Percentiles rank a stretch among this genome's conserved stretches.
These are phyloP conservation scores for Bryoerythrophyllum caledonicum DNA, from an alignment of 225 moss, liverwort and hornwort genomes.

Conservation along the genomic window DNA sequence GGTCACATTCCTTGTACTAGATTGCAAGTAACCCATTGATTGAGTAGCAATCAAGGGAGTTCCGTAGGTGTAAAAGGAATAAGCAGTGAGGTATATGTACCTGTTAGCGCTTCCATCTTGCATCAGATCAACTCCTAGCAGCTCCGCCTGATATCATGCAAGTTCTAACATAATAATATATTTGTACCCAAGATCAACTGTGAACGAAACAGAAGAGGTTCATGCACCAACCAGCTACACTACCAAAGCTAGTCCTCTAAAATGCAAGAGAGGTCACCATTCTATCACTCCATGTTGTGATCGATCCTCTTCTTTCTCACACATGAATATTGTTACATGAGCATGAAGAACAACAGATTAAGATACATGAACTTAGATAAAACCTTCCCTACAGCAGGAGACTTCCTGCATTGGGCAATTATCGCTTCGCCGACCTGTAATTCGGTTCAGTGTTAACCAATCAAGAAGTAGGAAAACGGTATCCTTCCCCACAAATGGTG, in stretches of 20 bases:
- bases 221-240: background rate
- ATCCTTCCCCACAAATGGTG: background rate
- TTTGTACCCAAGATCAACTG: background rate
- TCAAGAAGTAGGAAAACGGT: background rate
- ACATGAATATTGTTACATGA: constrained; percentile 2
- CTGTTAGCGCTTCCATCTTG: constrained; percentile 37
- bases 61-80: background rate
- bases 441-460: background rate
- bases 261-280: background rate
- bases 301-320: too few species aligned
- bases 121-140: constrained; percentile 47
- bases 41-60: too few species aligned
- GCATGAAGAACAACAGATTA: constrained; percentile 13
- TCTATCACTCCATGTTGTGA: too few species aligned
- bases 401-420: constrained; percentile 43
- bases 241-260: background rate
- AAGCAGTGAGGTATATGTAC: constrained; percentile 9
- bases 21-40: too few species aligned
- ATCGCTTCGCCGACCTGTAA: constrained; percentile 51
- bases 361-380: too few species aligned
- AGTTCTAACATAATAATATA: too few species aligned
- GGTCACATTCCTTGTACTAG: too few species aligned
- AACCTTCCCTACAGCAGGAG: constrained; percentile 55
- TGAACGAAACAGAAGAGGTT: background rate
- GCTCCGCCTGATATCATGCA: constrained; percentile 46